These are phyloP conservation scores for Beta lomatogona DNA, from an alignment of 179 eudicot genomes.

Conservation along the genomic window DNA sequence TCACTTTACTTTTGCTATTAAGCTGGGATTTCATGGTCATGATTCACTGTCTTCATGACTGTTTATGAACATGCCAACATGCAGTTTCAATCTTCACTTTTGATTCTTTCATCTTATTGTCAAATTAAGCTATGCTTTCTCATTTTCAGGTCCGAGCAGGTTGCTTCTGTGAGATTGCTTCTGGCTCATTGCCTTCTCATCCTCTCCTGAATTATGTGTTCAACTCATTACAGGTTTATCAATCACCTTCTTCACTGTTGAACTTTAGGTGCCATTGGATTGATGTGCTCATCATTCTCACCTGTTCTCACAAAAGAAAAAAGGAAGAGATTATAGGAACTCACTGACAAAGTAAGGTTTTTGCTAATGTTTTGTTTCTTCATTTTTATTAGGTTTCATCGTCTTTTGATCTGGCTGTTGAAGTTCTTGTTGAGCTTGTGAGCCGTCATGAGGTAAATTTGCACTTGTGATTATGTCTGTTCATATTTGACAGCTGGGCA, in stretches of 20 bases:
- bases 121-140: constrained; percentile 16
- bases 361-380: constrained; percentile 20
- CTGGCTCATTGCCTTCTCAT: constrained; percentile 71
- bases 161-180: constrained; percentile 78
- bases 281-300: constrained; percentile 8
- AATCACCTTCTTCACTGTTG: constrained; percentile 9
- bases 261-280: constrained; percentile 2
- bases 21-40: not conserved
- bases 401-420: constrained; percentile 85
- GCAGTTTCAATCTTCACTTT: not conserved
- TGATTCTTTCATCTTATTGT: constrained; percentile 8
- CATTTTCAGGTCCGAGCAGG: constrained; percentile 86
- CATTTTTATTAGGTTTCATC: constrained; percentile 53
- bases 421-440: constrained; percentile 90
- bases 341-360: not conserved
- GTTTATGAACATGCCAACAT: not conserved
- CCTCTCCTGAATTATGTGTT: constrained; percentile 90
- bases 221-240: constrained; percentile 76
- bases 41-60: constrained; percentile 9
- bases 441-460: constrained; percentile 86
- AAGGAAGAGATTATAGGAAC: not conserved
- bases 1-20: not conserved
- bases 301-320: not conserved
- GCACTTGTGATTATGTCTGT: not conserved
- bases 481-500: not conserved